Evolutionary conservation across 2,329 filamentous ascomycete species (phyloP), one percentile per base, ranked within the genome.

Genomic region (Pseudogymnoascus sp.): DNA sequence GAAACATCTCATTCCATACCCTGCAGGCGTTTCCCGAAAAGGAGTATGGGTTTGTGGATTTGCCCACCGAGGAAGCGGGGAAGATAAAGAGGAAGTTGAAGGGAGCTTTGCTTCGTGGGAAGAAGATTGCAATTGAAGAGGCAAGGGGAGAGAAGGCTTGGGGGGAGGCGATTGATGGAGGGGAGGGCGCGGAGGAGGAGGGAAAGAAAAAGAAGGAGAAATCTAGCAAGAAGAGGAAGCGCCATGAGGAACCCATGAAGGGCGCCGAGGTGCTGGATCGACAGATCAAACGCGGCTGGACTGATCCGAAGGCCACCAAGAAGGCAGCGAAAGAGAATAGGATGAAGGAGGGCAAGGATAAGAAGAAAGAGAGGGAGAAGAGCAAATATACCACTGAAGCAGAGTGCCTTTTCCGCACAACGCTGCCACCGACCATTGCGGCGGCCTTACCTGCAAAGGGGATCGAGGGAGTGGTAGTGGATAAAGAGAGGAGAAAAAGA

Each of bases 21-120:
- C 77, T 97, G 68, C 84, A 91, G 72, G 92, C 92, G 0, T 96
- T 96, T 67, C 93, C 93, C 12, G 94, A 99, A 68, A 89, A 85
- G 73, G 87, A 84, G 62, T 99, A 91, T 84, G 94, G 93, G 63
- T 99, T 90, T 77, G 80, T 97, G 65, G 92, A 95, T 56, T 77
- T 99, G 38, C 92, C 92, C 0, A 77, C 74, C 2, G 84, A 85
- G 75, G 92, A 96, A 67, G 94, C 93, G 8, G 89, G 93, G n/a
- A 96, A 92, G 75, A 77, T 97, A 62, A 91, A 87, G 77, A 93
- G 89, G 77, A 97, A 94, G 77, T 82, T 97, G 60, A 90, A 96
- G 79, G 93, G 93, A 33, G 84, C 88, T 1, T 88, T 90, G 23
- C 77, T 99, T 63, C 94, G 89, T 73, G 94, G 94, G 7, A 81